A percentile compares a stretch with the other conserved stretches of the same genome.
Conservation (phyloP, 495 filamentous ascomycete species). For the Penicillium chermesinum region DNA sequence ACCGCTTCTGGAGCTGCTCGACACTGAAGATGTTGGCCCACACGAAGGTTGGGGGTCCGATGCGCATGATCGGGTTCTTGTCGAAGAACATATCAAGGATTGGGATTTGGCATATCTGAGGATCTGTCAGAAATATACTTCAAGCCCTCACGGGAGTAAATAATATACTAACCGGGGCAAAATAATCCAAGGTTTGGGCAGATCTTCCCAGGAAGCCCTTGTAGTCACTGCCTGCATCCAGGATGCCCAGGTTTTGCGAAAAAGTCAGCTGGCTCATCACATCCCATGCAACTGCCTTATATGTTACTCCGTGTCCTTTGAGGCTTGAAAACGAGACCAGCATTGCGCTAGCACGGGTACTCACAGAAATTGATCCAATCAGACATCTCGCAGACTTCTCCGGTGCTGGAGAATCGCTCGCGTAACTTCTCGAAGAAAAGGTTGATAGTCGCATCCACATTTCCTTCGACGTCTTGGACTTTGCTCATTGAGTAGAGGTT, state of each 20-base stretch:
- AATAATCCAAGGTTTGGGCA: slow-evolving; percentile 27
- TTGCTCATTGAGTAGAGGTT: slow-evolving; percentile 37
- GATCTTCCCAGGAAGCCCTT: slow-evolving; percentile 20
- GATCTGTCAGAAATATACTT: no score
- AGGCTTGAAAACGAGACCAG: no score
- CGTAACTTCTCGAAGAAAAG: slow-evolving; percentile 21
- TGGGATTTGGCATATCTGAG: slow-evolving; percentile 24
- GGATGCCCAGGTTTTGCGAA: slow-evolving; percentile 23
- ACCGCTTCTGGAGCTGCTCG: slow-evolving; percentile 17
- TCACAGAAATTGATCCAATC: slow-evolving; percentile 42
- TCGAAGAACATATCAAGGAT: slow-evolving; percentile 15
- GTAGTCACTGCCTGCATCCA: slow-evolving; percentile 18
- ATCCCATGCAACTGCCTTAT: slow-evolving; percentile 32
- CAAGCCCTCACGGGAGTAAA: no score
- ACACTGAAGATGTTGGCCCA: slow-evolving; percentile 25
- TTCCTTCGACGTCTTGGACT: slow-evolving; percentile 22
- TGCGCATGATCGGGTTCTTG: slow-evolving; percentile 21
- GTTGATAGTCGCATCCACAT: slow-evolving; percentile 25
- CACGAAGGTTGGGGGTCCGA: slow-evolving; percentile 19
- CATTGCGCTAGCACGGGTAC: neutral
- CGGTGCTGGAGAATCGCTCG: slow-evolving; percentile 12
- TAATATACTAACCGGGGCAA: slow-evolving; percentile 28
- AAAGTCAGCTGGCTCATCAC: slow-evolving; percentile 33
- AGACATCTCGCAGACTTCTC: slow-evolving; percentile 25
- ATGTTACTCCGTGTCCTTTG: no score